Evolutionary conservation across 352 stramenopile genomes (phyloP).

Genomic region (Phytophthora kernoviae): DNA sequence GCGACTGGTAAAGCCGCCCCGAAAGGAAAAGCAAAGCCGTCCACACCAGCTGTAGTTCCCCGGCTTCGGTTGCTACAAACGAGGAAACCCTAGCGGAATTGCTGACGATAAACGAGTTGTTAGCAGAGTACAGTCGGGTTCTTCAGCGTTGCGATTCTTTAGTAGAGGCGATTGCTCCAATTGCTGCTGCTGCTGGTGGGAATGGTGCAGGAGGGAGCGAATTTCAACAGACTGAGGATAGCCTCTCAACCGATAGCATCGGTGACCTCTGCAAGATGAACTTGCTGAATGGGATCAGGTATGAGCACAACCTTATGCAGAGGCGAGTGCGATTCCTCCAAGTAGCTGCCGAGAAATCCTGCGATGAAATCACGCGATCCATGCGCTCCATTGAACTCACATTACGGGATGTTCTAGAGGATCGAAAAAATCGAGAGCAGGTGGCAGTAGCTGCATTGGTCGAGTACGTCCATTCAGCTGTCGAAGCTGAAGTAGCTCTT

Average conservation of each 20-base stretch:
- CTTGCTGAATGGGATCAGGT: constrained; percentile 57
- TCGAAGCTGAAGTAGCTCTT: constrained; percentile 69
- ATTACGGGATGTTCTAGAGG: constrained; percentile 43
- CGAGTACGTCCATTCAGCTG: constrained; percentile 45
- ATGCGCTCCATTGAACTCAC: constrained; percentile 59
- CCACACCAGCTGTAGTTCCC: constrained; percentile 18
- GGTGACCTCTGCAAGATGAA: constrained; percentile 50
- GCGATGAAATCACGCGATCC: constrained; percentile 48
- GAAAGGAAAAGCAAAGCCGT: constrained; percentile 50
- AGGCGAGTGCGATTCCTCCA: constrained; percentile 57
- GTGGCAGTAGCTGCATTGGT: constrained; percentile 53
- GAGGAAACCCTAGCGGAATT: constrained; percentile 32
- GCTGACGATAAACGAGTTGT: constrained; percentile 41
- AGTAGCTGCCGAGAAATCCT: constrained; percentile 40
- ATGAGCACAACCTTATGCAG: constrained; percentile 63
- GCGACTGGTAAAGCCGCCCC: constrained; percentile 30
- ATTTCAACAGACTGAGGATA: background rate
- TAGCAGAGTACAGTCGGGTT: constrained; percentile 49
- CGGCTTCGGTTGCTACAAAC: constrained; percentile 10
- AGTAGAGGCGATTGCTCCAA: constrained; percentile 37
- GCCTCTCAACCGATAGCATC: background rate
- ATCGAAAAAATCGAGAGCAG: constrained; percentile 54
- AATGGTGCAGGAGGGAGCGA: constrained; percentile 12
- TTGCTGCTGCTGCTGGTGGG: constrained; percentile 14
- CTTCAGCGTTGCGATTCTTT: constrained; percentile 50